Evolutionary conservation across 441 rosid genomes (phyloP).

Genomic region (Adansonia madagascariensis): DNA sequence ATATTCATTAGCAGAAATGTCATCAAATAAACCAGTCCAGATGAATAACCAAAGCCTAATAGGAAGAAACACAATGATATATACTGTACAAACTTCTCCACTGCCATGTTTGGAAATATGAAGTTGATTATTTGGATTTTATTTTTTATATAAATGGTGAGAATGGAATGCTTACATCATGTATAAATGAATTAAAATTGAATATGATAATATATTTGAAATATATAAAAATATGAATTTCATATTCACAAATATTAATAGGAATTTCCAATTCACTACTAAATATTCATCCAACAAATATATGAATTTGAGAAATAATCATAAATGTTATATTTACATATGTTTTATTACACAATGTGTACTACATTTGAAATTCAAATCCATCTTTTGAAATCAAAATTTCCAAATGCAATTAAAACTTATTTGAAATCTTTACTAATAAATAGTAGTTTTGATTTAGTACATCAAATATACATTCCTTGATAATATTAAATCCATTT

Average conservation of each 20-base stretch:
- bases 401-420: not conserved
- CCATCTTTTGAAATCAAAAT: no score
- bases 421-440: not conserved
- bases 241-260: no score
- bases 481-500: not conserved
- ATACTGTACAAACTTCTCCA: not conserved
- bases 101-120: not conserved
- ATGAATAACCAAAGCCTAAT: not conserved
- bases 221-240: no score
- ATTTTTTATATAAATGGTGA: not conserved
- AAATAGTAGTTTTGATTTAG: not conserved
- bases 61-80: not conserved
- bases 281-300: no score
- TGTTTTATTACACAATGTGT: no score
- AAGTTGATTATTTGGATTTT: constrained; percentile 1
- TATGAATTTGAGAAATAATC: no score
- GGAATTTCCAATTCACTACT: no score
- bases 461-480: not conserved
- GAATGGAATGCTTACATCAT: not conserved
- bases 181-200: not conserved
- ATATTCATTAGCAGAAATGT: constrained; percentile 1
- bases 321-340: no score
- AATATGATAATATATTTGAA: no score
- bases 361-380: no score
- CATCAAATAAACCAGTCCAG: not conserved